A percentile compares a stretch with the other conserved stretches of the same genome.
Conservation (phyloP, 2,329 filamentous ascomycete genomes). For the Sclerotinia sclerotiorum region DNA sequence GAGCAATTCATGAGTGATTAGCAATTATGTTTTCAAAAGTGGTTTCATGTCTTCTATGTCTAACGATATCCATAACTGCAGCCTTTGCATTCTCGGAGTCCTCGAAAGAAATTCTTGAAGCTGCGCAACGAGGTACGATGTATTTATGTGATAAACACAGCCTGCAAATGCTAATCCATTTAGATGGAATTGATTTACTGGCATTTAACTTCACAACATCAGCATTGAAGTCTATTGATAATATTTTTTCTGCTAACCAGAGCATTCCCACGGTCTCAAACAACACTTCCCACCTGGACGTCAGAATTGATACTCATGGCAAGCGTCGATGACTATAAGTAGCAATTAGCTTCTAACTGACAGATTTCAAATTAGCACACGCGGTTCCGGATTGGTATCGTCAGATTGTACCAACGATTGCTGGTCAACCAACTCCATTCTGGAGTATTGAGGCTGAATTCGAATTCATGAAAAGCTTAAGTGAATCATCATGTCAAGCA, state of each 20-base stretch:
- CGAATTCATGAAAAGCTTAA: conserved; percentile 10
- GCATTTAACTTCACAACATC: conserved; percentile 8
- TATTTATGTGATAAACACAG: background rate
- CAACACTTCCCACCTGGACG: background rate
- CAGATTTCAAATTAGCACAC: background rate
- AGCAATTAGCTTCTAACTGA: background rate
- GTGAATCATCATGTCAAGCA: background rate
- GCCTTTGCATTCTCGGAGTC: background rate
- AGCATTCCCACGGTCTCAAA: no score
- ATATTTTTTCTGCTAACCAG: background rate
- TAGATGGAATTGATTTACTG: conserved; percentile 8
- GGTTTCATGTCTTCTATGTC: background rate
- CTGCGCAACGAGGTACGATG: background rate
- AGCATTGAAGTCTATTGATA: background rate
- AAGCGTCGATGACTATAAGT: background rate
- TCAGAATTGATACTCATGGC: conserved; percentile 13
- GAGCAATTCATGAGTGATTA: background rate
- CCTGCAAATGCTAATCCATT: background rate
- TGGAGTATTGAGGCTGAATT: conserved; percentile 12
- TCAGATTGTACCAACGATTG: background rate
- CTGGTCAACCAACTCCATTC: background rate
- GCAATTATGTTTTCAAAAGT: background rate
- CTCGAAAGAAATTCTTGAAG: background rate
- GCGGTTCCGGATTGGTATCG: conserved; percentile 5
- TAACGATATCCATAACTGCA: background rate